A percentile compares a stretch with the other conserved stretches of the same genome.
Evolutionary conservation across 495 filamentous ascomycete genomes (phyloP).

Genomic region (Aspergillus nanangensis): DNA sequence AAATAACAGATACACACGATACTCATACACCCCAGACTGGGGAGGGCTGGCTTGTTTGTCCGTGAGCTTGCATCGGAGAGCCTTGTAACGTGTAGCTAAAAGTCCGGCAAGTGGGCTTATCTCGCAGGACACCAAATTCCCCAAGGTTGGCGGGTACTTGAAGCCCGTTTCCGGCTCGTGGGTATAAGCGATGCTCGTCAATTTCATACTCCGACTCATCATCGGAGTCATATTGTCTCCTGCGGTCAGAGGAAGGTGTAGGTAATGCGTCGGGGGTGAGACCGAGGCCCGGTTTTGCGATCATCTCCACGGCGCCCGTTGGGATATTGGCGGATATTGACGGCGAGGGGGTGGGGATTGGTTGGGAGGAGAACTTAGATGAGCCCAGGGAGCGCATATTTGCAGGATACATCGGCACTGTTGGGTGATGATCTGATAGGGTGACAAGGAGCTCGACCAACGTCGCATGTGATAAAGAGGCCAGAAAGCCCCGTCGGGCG

Average conservation of each 20-base stretch:
- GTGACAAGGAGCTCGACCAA: constrained; percentile 39
- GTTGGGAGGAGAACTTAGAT: constrained; percentile 19
- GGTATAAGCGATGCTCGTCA: constrained; percentile 57
- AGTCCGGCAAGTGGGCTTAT: constrained; percentile 35
- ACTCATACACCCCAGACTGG: constrained; percentile 9
- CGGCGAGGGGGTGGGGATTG: no score
- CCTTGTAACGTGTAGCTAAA: constrained; percentile 40
- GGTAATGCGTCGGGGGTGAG: constrained; percentile 1
- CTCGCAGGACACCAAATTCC: constrained; percentile 40
- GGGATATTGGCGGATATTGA: constrained; percentile 1
- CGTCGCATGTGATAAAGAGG: constrained; percentile 30
- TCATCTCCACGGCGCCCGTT: background rate
- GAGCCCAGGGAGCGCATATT: constrained; percentile 21
- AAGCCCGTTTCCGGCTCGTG: constrained; percentile 56
- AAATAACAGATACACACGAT: no score
- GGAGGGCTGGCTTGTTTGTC: constrained; percentile 2
- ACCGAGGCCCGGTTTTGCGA: background rate
- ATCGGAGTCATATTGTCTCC: constrained; percentile 13
- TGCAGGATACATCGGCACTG: constrained; percentile 36
- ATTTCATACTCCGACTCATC: constrained; percentile 33
- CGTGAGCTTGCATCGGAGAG: constrained; percentile 12
- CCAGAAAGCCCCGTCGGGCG: constrained; percentile 39
- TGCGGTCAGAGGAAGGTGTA: constrained; percentile 1
- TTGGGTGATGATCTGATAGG: constrained; percentile 27
- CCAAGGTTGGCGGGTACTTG: constrained; percentile 24